Percentiles rank a stretch among this genome's conserved stretches.
Evolutionary conservation across 1,284 basidiomycete genomes (phyloP).

Genomic region (Apiotrichum laibachii): DNA sequence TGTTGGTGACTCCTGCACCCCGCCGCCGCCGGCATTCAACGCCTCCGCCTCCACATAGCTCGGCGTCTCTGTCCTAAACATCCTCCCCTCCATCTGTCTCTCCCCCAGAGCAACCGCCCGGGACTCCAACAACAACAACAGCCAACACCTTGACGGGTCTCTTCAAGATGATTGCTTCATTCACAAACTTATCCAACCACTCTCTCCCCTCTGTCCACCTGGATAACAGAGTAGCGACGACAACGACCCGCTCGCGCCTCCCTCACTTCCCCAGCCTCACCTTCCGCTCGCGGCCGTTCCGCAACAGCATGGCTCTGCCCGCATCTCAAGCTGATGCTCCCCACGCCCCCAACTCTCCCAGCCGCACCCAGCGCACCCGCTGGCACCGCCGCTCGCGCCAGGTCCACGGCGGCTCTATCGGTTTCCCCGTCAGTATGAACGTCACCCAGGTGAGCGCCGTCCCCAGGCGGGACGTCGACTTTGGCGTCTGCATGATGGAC

Average conservation of each 20-base stretch:
- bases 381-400: background rate
- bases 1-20: no score
- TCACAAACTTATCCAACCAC: background rate
- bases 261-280: background rate
- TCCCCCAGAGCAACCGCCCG: no score
- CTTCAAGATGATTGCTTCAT: background rate
- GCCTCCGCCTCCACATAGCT: no score
- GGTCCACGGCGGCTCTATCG: background rate
- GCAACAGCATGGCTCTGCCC: background rate
- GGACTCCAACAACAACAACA: no score
- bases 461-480: background rate
- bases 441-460: background rate
- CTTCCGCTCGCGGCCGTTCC: background rate
- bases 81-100: no score
- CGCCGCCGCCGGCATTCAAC: no score
- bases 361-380: background rate
- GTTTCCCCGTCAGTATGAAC: background rate
- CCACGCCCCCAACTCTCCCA: background rate
- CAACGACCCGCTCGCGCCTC: background rate
- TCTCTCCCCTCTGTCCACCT: background rate
- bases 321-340: background rate
- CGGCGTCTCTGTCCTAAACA: no score
- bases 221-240: background rate
- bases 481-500: constrained; percentile 4
- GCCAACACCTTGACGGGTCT: background rate